Evolutionary conservation across 2,329 filamentous ascomycete species (phyloP).

Genomic region (Fonsecaea pedrosoi): DNA sequence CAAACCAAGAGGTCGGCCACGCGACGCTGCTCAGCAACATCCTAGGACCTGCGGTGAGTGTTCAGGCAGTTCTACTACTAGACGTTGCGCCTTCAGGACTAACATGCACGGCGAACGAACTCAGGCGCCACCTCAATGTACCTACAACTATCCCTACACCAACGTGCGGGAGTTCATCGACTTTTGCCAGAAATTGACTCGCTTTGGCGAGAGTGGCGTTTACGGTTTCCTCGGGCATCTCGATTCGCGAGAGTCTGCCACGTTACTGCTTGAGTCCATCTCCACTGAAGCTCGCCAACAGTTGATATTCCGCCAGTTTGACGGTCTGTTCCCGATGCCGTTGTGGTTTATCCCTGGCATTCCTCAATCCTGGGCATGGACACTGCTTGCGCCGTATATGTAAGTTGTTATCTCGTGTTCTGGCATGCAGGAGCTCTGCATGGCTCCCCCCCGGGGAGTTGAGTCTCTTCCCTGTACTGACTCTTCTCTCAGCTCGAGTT

Average conservation of each 20-base stretch:
- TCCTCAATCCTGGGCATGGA: constrained; percentile 86
- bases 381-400: constrained; percentile 53
- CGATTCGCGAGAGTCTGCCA: constrained; percentile 74
- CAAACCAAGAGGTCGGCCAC: constrained; percentile 77
- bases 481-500: constrained; percentile 46
- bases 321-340: constrained; percentile 70
- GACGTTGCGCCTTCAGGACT: too few relatives aligned
- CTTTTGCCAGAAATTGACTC: constrained; percentile 80
- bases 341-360: constrained; percentile 82
- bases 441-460: too few relatives aligned
- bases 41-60: constrained; percentile 67
- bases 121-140: constrained; percentile 71
- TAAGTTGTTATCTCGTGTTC: background rate
- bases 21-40: constrained; percentile 77
- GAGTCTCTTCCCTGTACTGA: too few relatives aligned
- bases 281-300: constrained; percentile 75
- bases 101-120: background rate
- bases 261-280: constrained; percentile 60
- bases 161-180: constrained; percentile 59
- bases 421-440: too few relatives aligned
- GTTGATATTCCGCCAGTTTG: constrained; percentile 51
- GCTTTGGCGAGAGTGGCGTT: constrained; percentile 73
- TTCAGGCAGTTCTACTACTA: background rate
- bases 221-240: constrained; percentile 82
- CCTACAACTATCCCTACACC: constrained; percentile 73